Conservation (phyloP, 2,329 filamentous ascomycete genomes). For the Scleromitrula shiraiana region DNA sequence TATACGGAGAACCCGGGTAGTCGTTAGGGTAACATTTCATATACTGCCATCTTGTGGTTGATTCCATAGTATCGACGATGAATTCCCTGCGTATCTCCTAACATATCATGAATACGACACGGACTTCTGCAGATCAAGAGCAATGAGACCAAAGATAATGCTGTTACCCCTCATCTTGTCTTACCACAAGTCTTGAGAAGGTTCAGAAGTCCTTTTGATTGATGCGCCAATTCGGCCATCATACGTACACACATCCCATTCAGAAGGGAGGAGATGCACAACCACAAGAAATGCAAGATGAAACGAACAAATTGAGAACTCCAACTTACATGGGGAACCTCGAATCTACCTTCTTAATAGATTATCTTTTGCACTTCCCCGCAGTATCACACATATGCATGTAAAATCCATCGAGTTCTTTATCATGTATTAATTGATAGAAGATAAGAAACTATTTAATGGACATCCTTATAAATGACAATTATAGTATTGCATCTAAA, state of each 20-base stretch:
- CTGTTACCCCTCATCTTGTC: constrained; percentile 8
- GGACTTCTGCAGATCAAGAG: neutral
- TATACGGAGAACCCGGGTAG: neutral
- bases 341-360: neutral
- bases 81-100: neutral
- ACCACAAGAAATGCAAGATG: no score
- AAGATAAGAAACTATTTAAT: no score
- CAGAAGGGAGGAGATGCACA: neutral
- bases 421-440: no score
- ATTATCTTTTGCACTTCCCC: neutral
- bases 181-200: neutral
- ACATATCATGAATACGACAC: neutral
- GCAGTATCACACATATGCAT: neutral
- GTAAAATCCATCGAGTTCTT: neutral
- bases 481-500: no score
- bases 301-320: no score
- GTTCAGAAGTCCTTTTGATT: neutral
- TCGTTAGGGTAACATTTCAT: neutral
- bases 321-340: neutral
- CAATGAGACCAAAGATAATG: neutral
- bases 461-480: no score
- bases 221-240: neutral
- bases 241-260: neutral
- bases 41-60: neutral
- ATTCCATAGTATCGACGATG: neutral